Percentiles rank a stretch among this genome's conserved stretches.
phyloP scores from a whole-genome alignment of 306 rosid genomes.

The Sindora glabra region DNA sequence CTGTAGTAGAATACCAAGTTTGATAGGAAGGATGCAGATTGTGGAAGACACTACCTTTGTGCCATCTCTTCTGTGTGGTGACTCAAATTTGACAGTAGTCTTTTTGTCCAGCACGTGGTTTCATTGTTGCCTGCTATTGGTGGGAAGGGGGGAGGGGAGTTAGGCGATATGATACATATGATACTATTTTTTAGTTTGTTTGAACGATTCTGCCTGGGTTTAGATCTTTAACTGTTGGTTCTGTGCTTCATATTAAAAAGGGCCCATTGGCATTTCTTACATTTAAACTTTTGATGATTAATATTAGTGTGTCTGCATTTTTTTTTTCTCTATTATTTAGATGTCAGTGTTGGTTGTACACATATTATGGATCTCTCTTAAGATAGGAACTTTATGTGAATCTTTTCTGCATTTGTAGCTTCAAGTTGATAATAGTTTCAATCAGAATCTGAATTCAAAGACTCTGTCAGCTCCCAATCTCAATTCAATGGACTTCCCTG shows the following conservation, averaged over 20 bases:
- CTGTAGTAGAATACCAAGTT: background rate
- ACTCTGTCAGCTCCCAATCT: slow-evolving; percentile 67
- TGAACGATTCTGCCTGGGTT: background rate
- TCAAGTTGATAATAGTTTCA: slow-evolving; percentile 79
- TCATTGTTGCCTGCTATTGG: slow-evolving; percentile 20
- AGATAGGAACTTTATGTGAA: background rate
- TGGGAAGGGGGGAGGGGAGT: slow-evolving; percentile 15
- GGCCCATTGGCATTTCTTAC: background rate
- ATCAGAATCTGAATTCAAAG: slow-evolving; percentile 68
- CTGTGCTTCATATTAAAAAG: background rate
- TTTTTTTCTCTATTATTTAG: background rate
- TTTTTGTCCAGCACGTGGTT: slow-evolving; percentile 19
- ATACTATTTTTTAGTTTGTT: background rate
- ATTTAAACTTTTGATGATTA: no score
- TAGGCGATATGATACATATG: no score
- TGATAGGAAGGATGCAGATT: slow-evolving; percentile 17
- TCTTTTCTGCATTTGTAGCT: slow-evolving; percentile 43
- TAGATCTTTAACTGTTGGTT: background rate
- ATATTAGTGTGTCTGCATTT: background rate
- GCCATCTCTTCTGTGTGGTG: slow-evolving; percentile 33
- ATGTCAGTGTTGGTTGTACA: background rate
- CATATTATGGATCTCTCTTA: slow-evolving; percentile 5
- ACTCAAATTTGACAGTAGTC: slow-evolving; percentile 12
- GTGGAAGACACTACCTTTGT: slow-evolving; percentile 16
- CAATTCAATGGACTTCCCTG: slow-evolving; percentile 78